These are phyloP conservation scores for Boletus vermiculosoides DNA, from an alignment of 768 basidiomycete genomes.

Conservation along the genomic window DNA sequence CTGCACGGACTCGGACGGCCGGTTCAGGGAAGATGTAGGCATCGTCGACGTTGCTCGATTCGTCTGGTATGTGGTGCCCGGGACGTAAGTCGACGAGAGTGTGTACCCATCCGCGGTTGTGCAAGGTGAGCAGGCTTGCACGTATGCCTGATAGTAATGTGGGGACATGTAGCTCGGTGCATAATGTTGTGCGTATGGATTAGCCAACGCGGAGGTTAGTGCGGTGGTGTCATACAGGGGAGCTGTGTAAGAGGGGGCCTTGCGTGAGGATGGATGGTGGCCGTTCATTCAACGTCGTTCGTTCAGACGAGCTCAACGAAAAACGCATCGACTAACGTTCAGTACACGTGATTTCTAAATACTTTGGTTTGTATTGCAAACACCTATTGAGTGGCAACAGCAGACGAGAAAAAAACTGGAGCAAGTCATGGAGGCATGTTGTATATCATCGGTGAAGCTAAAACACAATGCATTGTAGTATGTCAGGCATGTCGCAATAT, in stretches of 20 bases:
- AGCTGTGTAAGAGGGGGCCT: conserved; percentile 4
- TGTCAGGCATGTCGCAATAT: conserved; percentile 30
- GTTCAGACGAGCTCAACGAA: background rate
- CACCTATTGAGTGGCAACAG: background rate
- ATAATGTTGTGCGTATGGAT: conserved; percentile 30
- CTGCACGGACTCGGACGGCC: background rate
- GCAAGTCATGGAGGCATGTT: conserved; percentile 22
- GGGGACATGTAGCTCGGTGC: conserved; percentile 37
- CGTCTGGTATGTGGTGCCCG: conserved; percentile 10
- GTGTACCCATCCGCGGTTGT: conserved; percentile 38
- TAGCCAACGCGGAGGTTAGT: conserved; percentile 27
- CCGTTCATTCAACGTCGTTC: conserved; percentile 7
- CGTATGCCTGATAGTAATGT: conserved; percentile 58
- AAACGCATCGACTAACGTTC: background rate
- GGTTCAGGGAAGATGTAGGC: conserved; percentile 1
- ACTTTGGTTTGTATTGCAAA: conserved; percentile 1
- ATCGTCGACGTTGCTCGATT: background rate
- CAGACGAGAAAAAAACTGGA: conserved; percentile 2
- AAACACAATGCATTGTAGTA: conserved; percentile 36
- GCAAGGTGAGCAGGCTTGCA: conserved; percentile 32
- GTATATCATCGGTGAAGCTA: conserved; percentile 26
- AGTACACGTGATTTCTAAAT: conserved; percentile 21
- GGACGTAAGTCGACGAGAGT: conserved; percentile 39
- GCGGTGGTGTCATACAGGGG: conserved; percentile 25
- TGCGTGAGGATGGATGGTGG: conserved; percentile 12